Conservation (phyloP, 1,139 yeast species). For the Hansenula sp. region DNA sequence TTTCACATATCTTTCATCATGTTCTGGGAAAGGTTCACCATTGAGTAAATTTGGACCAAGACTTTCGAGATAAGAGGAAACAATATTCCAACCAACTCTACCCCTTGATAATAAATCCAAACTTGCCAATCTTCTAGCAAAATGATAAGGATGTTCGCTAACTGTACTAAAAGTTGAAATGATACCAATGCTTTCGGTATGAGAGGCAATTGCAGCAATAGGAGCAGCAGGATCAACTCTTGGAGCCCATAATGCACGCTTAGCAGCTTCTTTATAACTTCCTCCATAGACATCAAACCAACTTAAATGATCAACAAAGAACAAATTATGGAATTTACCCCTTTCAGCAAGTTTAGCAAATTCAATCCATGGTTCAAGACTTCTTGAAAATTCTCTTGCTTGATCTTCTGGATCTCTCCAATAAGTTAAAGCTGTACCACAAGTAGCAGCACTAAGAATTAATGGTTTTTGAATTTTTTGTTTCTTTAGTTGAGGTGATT, state of each 20-base stretch:
- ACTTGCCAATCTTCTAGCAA: constrained; percentile 35
- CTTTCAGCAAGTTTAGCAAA: constrained; percentile 33
- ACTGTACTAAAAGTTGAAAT: constrained; percentile 36
- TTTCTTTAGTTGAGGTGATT: not conserved
- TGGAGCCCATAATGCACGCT: constrained; percentile 33
- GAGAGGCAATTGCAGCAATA: constrained; percentile 35
- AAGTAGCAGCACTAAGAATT: constrained; percentile 1
- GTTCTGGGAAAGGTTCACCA: too few species aligned
- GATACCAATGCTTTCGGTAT: constrained; percentile 30
- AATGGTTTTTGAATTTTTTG: not conserved
- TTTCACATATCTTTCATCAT: constrained; percentile 32
- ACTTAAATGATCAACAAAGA: constrained; percentile 38
- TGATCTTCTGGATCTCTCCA: constrained; percentile 40
- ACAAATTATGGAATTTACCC: constrained; percentile 36
- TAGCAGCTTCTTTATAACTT: constrained; percentile 30
- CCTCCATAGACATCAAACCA: constrained; percentile 33
- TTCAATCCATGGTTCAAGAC: constrained; percentile 33
- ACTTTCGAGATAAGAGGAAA: constrained; percentile 31
- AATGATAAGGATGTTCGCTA: constrained; percentile 36
- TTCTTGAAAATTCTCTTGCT: constrained; percentile 18
- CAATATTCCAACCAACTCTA: constrained; percentile 38
- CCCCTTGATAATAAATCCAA: constrained; percentile 36
- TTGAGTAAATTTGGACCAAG: constrained; percentile 27
- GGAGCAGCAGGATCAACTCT: constrained; percentile 31
- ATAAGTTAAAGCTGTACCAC: not conserved